phyloP scores from a whole-genome alignment of 179 eudicot genomes.

The Corrigiola litoralis region DNA sequence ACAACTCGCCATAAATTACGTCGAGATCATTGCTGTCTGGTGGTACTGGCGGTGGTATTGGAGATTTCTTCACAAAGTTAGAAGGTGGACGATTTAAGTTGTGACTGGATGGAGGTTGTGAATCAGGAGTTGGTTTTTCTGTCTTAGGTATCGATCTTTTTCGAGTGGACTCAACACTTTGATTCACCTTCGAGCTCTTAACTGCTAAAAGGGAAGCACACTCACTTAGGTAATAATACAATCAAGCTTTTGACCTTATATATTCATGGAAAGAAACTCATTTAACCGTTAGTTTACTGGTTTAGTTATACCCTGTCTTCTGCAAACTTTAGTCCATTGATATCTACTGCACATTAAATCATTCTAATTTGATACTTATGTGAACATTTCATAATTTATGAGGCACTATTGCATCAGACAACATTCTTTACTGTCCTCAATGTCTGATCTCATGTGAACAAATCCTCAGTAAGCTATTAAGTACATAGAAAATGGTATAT shows the following conservation, averaged over 20 bases:
- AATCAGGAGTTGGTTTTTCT: conserved; percentile 13
- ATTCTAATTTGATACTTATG: neutral
- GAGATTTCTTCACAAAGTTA: conserved; percentile 51
- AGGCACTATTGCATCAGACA: too few species aligned
- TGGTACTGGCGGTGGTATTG: conserved; percentile 32
- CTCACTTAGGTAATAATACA: neutral
- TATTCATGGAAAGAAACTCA: neutral
- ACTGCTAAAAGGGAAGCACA: neutral
- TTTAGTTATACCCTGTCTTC: neutral
- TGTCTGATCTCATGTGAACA: too few species aligned
- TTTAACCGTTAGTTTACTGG: too few species aligned
- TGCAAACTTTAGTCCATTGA: too few species aligned
- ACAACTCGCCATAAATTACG: neutral
- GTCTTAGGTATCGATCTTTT: conserved; percentile 3
- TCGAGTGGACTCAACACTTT: neutral
- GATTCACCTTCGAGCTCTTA: neutral
- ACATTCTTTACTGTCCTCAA: too few species aligned
- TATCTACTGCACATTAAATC: neutral
- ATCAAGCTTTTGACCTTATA: too few species aligned
- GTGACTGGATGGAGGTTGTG: conserved; percentile 11
- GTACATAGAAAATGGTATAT: too few species aligned
- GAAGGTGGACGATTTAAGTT: conserved; percentile 42
- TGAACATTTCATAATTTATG: too few species aligned
- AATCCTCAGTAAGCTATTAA: too few species aligned
- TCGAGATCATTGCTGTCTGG: conserved; percentile 9